Evolutionary conservation across 202 grass and related monocot species (phyloP).

Genomic region (Eragrostis tef): DNA sequence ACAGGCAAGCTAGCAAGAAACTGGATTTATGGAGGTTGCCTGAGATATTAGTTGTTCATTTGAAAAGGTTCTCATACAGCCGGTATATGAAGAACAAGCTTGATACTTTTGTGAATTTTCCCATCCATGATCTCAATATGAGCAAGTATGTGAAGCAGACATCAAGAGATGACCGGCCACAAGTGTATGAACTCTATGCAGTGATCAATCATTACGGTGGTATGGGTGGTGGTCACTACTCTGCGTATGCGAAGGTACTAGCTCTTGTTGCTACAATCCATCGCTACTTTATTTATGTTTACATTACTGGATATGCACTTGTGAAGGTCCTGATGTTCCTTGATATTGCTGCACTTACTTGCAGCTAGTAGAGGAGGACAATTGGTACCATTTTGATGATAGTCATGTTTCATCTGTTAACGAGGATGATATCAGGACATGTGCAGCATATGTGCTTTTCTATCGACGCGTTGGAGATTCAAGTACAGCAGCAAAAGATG

Average conservation of each 20-base stretch:
- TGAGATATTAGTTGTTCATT: slow-evolving; percentile 93
- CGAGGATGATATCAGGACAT: slow-evolving; percentile 79
- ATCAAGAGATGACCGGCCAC: slow-evolving; percentile 5
- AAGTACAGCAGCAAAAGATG: slow-evolving; percentile 11
- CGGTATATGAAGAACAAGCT: slow-evolving; percentile 97
- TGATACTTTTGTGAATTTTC: slow-evolving; percentile 95
- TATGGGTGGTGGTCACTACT: slow-evolving; percentile 93
- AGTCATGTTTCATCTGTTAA: slow-evolving; percentile 83
- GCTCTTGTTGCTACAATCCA: neutral
- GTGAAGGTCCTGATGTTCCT: slow-evolving; percentile 28
- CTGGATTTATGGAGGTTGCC: slow-evolving; percentile 97
- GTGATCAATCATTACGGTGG: slow-evolving; percentile 96
- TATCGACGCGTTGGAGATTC: slow-evolving; percentile 61
- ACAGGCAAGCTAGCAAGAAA: slow-evolving; percentile 96
- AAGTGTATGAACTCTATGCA: slow-evolving; percentile 84
- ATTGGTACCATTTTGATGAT: slow-evolving; percentile 98
- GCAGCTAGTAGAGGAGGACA: slow-evolving; percentile 83
- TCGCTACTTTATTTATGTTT: neutral
- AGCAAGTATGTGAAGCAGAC: slow-evolving; percentile 66
- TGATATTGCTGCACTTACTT: slow-evolving; percentile 10
- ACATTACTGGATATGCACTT: slow-evolving; percentile 3
- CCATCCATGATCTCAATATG: slow-evolving; percentile 79
- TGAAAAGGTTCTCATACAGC: slow-evolving; percentile 97
- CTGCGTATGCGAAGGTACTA: slow-evolving; percentile 88
- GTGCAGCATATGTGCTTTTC: slow-evolving; percentile 89